phyloP scores from a whole-genome alignment of 2,329 filamentous ascomycete species.

The Neonectria ditissima region DNA sequence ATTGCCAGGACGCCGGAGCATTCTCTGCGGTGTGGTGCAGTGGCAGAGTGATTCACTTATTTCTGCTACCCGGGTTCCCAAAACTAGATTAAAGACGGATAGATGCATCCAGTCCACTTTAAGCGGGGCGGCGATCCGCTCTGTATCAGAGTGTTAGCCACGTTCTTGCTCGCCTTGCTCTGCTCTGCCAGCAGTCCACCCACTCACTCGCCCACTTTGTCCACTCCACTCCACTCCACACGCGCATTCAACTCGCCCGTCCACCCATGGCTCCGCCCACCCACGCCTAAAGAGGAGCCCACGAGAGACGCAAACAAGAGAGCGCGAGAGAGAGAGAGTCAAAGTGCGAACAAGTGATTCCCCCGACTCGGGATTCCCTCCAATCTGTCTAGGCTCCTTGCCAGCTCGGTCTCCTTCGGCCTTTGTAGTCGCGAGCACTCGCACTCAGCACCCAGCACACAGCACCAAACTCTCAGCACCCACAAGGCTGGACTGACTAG shows the following conservation, averaged over 20 bases:
- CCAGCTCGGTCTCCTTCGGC: neutral
- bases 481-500: conserved; percentile 6
- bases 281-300: conserved; percentile 22
- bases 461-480: neutral
- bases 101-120: conserved; percentile 17
- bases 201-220: conserved; percentile 18
- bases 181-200: conserved; percentile 25
- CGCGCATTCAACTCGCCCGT: conserved; percentile 15
- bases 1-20: neutral
- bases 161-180: conserved; percentile 12
- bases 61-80: conserved; percentile 12
- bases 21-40: neutral
- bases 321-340: neutral
- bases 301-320: conserved; percentile 27
- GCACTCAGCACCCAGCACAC: neutral
- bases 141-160: conserved; percentile 24
- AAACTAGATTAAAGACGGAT: conserved; percentile 15
- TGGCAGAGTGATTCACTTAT: conserved; percentile 7
- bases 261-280: conserved; percentile 30
- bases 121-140: conserved; percentile 22
- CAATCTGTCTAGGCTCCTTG: neutral
- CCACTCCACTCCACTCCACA: conserved; percentile 23
- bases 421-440: neutral
- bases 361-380: conserved; percentile 19
- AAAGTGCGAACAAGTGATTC: conserved; percentile 4